These are phyloP conservation scores for Ceratocystis huliohia DNA, from an alignment of 2,329 filamentous ascomycete species.

Conservation along the genomic window DNA sequence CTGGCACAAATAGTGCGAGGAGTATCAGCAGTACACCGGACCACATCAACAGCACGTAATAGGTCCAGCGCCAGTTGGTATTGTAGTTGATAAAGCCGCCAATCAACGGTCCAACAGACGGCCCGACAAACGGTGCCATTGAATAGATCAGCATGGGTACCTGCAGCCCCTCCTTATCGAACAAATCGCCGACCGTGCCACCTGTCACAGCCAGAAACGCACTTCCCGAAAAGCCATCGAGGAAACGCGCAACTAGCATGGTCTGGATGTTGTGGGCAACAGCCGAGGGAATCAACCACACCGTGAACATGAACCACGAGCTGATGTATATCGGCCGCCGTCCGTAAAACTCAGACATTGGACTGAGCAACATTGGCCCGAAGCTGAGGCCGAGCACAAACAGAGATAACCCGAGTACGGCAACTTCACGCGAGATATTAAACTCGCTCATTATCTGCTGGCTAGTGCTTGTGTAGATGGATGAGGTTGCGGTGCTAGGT, in stretches of 20 bases:
- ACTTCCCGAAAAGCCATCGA: conserved; percentile 59
- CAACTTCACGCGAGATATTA: conserved; percentile 54
- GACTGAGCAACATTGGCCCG: conserved; percentile 50
- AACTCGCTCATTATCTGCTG: conserved; percentile 64
- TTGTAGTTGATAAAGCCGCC: conserved; percentile 76
- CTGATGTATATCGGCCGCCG: conserved; percentile 67
- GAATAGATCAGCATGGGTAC: conserved; percentile 76
- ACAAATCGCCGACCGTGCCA: conserved; percentile 74
- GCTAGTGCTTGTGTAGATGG: conserved; percentile 82
- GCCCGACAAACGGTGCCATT: conserved; percentile 50
- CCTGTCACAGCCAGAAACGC: conserved; percentile 64
- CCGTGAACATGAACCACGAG: conserved; percentile 60
- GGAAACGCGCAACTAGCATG: conserved; percentile 64
- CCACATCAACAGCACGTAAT: conserved; percentile 80
- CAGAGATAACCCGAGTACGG: conserved; percentile 65
- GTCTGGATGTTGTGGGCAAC: conserved; percentile 72
- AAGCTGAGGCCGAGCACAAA: conserved; percentile 66
- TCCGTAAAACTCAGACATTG: conserved; percentile 67
- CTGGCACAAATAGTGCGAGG: conserved; percentile 63
- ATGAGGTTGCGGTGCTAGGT: conserved; percentile 63
- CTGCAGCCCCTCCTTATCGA: conserved; percentile 54
- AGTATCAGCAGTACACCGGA: conserved; percentile 47
- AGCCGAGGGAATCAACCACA: conserved; percentile 72
- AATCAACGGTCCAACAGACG: conserved; percentile 45
- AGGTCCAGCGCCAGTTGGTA: conserved; percentile 65